These are phyloP conservation scores for Hemileccinum impolitum DNA, from an alignment of 768 basidiomycete species.

Conservation along the genomic window DNA sequence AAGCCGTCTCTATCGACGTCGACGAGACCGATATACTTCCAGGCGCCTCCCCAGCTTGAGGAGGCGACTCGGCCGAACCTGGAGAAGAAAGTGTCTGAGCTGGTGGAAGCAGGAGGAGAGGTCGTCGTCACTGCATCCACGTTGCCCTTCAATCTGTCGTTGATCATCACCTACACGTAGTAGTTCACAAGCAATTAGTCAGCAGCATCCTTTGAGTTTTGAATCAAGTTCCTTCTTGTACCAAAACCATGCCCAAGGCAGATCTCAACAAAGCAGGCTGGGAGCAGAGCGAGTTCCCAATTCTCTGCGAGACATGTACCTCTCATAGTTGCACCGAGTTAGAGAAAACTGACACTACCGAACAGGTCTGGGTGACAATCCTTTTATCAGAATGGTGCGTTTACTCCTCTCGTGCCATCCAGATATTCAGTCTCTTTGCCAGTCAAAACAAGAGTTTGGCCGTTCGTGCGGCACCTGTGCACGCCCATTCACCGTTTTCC, in stretches of 20 bases:
- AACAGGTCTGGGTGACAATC: conserved; percentile 81
- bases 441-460: conserved; percentile 98
- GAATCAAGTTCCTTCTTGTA: background rate
- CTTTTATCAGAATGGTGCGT: conserved; percentile 89
- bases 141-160: conserved; percentile 80
- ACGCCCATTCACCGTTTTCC: conserved; percentile 94
- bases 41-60: conserved; percentile 90
- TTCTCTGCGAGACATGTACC: conserved; percentile 90
- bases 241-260: conserved; percentile 64
- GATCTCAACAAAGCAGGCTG: conserved; percentile 94
- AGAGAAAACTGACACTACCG: conserved; percentile 4
- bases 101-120: conserved; percentile 74
- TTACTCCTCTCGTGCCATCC: background rate
- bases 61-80: conserved; percentile 88
- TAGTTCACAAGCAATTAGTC: conserved; percentile 24
- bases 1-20: conserved; percentile 86
- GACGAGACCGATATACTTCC: conserved; percentile 81
- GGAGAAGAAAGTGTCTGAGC: conserved; percentile 78
- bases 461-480: conserved; percentile 97
- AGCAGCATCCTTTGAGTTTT: conserved; percentile 12
- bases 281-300: conserved; percentile 92
- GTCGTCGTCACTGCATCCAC: conserved; percentile 85
- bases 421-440: conserved; percentile 34
- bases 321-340: conserved; percentile 2
- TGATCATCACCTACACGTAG: conserved; percentile 57